Evolutionary conservation across 1,139 yeast species (phyloP).

Genomic region (Saccharomycopsis phalli): DNA sequence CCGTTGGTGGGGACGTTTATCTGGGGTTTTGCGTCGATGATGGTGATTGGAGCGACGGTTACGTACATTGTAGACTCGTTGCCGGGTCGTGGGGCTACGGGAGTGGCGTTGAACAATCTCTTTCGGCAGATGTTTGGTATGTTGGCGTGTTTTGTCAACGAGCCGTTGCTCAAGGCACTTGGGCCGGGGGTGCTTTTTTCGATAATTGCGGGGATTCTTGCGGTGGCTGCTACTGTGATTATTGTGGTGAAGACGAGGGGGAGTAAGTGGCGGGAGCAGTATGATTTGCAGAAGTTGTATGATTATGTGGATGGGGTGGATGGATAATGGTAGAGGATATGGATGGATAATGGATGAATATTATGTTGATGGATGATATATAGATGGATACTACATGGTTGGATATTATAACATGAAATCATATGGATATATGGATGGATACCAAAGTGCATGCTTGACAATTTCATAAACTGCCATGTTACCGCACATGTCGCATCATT

Average conservation of each 20-base stretch:
- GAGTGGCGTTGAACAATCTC: slow-evolving; percentile 75
- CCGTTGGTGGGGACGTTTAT: slow-evolving; percentile 73
- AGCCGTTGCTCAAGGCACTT: slow-evolving; percentile 53
- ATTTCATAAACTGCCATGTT: no score
- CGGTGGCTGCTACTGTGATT: slow-evolving; percentile 37
- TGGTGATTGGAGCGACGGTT: slow-evolving; percentile 71
- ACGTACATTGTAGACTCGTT: slow-evolving; percentile 78
- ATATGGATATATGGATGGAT: no score
- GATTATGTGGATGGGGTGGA: slow-evolving; percentile 36
- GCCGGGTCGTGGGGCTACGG: slow-evolving; percentile 86
- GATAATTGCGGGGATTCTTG: slow-evolving; percentile 51
- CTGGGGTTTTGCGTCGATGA: slow-evolving; percentile 79
- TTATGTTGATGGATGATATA: no score
- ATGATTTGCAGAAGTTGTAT: slow-evolving; percentile 51
- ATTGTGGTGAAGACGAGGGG: slow-evolving; percentile 50
- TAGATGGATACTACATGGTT: no score
- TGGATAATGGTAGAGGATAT: no score
- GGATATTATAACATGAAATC: no score
- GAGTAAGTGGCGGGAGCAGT: slow-evolving; percentile 53
- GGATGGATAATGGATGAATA: no score
- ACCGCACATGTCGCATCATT: no score
- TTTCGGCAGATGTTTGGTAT: slow-evolving; percentile 70
- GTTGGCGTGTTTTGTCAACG: slow-evolving; percentile 63
- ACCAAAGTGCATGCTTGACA: no score
- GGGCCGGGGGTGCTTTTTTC: slow-evolving; percentile 66